Evolutionary conservation across 1,284 basidiomycete genomes (phyloP).

Genomic region (Gymnopus androsaceus): DNA sequence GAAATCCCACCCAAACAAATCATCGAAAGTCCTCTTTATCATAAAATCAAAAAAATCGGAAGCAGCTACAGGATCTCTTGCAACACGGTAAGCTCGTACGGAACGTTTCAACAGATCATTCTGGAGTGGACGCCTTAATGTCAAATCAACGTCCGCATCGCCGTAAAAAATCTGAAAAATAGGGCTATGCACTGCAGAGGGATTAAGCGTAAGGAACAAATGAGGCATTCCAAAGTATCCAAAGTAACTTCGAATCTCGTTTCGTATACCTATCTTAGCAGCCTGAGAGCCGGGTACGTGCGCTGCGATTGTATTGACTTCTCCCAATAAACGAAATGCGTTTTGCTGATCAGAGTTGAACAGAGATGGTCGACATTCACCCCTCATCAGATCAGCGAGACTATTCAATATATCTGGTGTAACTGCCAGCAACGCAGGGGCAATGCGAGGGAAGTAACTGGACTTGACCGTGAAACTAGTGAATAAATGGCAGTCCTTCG

Average conservation of each 20-base stretch:
- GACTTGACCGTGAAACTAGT: constrained; percentile 25
- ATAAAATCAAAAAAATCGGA: constrained; percentile 31
- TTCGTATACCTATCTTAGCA: constrained; percentile 24
- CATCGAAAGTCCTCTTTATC: constrained; percentile 24
- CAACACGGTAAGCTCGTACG: constrained; percentile 22
- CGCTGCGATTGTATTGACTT: constrained; percentile 29
- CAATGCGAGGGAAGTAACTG: constrained; percentile 17
- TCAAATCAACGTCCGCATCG: constrained; percentile 23
- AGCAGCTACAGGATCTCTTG: constrained; percentile 28
- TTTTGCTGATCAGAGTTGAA: constrained; percentile 12
- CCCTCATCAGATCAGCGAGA: constrained; percentile 6
- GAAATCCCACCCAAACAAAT: constrained; percentile 22
- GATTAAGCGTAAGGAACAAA: constrained; percentile 35
- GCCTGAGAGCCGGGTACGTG: constrained; percentile 32
- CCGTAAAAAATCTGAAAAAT: constrained; percentile 29
- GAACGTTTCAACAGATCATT: not conserved
- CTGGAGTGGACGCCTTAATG: constrained; percentile 9
- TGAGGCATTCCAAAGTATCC: constrained; percentile 25
- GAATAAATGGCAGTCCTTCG: constrained; percentile 23
- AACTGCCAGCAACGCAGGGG: constrained; percentile 4
- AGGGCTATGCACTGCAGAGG: constrained; percentile 31
- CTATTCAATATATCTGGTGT: constrained; percentile 10
- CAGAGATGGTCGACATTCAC: constrained; percentile 5
- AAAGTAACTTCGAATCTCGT: constrained; percentile 32
- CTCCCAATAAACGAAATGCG: constrained; percentile 20